Evolutionary conservation across 768 basidiomycete species (phyloP), one percentile per base, ranked within the genome.

Genomic region (Tylopilus plumbeoviolaceoides): DNA sequence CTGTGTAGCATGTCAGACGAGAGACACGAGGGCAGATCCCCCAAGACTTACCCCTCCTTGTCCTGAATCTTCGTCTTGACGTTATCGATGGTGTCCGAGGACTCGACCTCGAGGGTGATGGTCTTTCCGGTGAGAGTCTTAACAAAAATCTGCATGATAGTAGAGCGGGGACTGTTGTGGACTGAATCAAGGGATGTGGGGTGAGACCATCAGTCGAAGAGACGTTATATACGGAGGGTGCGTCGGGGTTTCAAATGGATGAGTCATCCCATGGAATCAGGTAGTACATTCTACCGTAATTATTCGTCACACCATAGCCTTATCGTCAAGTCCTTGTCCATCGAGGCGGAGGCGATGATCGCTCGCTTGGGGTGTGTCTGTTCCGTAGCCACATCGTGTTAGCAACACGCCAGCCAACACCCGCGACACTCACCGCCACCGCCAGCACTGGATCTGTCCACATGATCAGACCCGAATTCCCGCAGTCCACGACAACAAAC

Each of bases 61-160:
- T 90, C 89, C 36, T 90, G 77, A n/a, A 89, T 91, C 71, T 64
- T 64, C 33, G 63, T 48, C 54, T 64, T 64, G 18, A 64, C 63
- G 6, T 64, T 64, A 4, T 64, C 63, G 27, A 64, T 64, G 23
- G 63, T 64, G 33, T 64, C 63, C 5, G 63, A 64, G 6, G 64
- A 66, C 52, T 64, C 63, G 1, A 64, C 63, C 54, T 64, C 63
- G 31, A 64, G 61, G 44, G 63, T 64, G 52, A 91, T 90, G 27
- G 90, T 92, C 84, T 92, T 91, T 55, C 90, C 89, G 7, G 89
- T 91, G 42, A 91, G 73, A 21, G 89, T 91, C 78, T 93, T 93
- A 43, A 93, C 86, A 56, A 90, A 91, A 63, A 91, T 89, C 72
- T 92, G 65, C 65, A 68, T 67, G 42, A 40, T 57, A 41, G 43